Conservation (phyloP, 2,329 filamentous ascomycete species). For the Ophiostoma tasmaniense region DNA sequence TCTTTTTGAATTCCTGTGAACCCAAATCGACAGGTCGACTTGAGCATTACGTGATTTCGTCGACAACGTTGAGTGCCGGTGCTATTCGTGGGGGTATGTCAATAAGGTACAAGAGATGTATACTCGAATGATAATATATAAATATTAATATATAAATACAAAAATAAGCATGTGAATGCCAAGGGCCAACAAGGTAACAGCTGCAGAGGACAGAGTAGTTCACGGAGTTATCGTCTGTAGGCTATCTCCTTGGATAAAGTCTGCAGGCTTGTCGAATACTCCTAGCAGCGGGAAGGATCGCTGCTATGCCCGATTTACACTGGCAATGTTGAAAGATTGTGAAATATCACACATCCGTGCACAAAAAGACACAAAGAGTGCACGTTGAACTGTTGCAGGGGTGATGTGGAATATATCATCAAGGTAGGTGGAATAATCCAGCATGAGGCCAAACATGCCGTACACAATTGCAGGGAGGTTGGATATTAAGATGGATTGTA, state of each 20-base stretch:
- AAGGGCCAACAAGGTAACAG: background rate
- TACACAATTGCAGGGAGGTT: background rate
- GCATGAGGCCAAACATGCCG: background rate
- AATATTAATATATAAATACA: background rate
- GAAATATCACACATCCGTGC: background rate
- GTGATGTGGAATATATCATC: background rate
- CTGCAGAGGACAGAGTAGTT: too few relatives aligned
- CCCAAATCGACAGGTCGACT: background rate
- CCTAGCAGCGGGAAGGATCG: background rate
- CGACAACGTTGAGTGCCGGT: background rate
- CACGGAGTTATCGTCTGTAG: background rate
- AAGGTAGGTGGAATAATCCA: background rate
- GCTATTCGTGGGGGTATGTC: background rate
- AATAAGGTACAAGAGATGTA: background rate
- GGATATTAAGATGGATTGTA: background rate
- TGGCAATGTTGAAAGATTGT: background rate
- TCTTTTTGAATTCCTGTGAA: too few relatives aligned
- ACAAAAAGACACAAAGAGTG: background rate
- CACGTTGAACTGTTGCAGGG: background rate
- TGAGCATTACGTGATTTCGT: background rate
- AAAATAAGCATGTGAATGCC: background rate
- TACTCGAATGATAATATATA: too few relatives aligned
- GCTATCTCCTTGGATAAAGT: background rate
- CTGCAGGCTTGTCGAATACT: background rate
- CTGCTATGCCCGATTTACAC: background rate